These are phyloP conservation scores for Cochlearia excelsa DNA, from an alignment of 345 rosid genomes.

Conservation along the genomic window DNA sequence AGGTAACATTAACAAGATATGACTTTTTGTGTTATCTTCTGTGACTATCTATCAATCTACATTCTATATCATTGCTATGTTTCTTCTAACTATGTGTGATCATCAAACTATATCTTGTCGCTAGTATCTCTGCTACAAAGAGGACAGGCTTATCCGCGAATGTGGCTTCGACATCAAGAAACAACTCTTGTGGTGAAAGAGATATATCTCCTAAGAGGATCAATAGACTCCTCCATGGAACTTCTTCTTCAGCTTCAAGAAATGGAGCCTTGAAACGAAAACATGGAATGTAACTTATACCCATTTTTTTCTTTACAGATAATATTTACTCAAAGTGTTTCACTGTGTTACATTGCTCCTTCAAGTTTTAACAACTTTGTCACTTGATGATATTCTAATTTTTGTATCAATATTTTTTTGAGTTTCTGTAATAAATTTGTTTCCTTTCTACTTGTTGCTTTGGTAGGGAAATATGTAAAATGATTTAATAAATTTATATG, in stretches of 20 bases:
- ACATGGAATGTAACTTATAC: conserved; percentile 14
- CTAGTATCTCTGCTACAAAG: conserved; percentile 33
- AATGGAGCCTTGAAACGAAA: conserved; percentile 21
- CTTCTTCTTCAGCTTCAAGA: conserved; percentile 24
- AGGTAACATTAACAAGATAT: conserved; percentile 42
- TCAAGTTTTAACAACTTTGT: conserved; percentile 19
- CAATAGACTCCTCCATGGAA: conserved; percentile 6
- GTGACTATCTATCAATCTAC: conserved; percentile 2
- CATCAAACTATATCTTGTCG: not conserved
- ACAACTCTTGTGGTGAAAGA: conserved; percentile 4
- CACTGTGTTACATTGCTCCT: conserved; percentile 5
- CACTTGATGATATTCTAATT: not conserved
- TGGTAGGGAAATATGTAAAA: too few species aligned
- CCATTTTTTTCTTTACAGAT: not conserved
- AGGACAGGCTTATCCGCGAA: conserved; percentile 2
- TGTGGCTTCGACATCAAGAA: conserved; percentile 27
- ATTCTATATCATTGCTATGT: not conserved
- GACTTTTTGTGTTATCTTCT: too few species aligned
- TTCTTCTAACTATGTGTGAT: not conserved
- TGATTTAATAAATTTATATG: too few species aligned
- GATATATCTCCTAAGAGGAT: conserved; percentile 21
- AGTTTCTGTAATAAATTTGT: not conserved
- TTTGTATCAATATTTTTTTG: too few species aligned
- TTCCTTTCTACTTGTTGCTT: too few species aligned
- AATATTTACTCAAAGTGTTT: not conserved